Conservation (phyloP, 2,329 filamentous ascomycete genomes). For the Sporothrix pseudoabietina region DNA sequence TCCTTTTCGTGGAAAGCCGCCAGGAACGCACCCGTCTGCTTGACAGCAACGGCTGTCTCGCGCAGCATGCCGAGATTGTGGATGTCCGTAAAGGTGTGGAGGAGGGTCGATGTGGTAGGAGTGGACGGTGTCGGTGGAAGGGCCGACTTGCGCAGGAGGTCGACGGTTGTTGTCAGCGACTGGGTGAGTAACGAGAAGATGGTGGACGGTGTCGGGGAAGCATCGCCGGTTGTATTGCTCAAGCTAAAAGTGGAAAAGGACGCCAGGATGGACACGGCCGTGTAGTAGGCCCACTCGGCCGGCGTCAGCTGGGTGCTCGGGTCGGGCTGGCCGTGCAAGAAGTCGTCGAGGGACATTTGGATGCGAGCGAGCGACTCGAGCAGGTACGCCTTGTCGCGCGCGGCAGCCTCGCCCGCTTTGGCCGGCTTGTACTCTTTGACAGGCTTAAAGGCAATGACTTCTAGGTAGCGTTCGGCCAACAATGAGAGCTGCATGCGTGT, state of each 20-base stretch:
- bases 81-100: constrained; percentile 41
- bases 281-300: constrained; percentile 50
- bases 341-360: constrained; percentile 47
- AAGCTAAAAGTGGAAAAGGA: constrained; percentile 37
- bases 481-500: constrained; percentile 53
- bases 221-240: constrained; percentile 2
- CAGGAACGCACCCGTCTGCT: constrained; percentile 41
- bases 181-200: constrained; percentile 11
- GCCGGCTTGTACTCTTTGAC: constrained; percentile 54
- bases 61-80: constrained; percentile 46
- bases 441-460: constrained; percentile 52
- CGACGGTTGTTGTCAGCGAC: constrained; percentile 30
- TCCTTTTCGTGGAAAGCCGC: constrained; percentile 41
- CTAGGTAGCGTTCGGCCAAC: constrained; percentile 55
- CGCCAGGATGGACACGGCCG: constrained; percentile 47
- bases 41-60: constrained; percentile 43
- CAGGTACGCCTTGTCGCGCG: constrained; percentile 50
- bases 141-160: constrained; percentile 27
- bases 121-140: constrained; percentile 2
- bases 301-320: constrained; percentile 43
- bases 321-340: constrained; percentile 40
- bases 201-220: constrained; percentile 18
- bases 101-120: constrained; percentile 29
- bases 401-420: constrained; percentile 44
- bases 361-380: constrained; percentile 48